Evolutionary conservation across 768 basidiomycete species (phyloP), one percentile per base, ranked within the genome.

Genomic region (Lactarius pseudohatsudake): DNA sequence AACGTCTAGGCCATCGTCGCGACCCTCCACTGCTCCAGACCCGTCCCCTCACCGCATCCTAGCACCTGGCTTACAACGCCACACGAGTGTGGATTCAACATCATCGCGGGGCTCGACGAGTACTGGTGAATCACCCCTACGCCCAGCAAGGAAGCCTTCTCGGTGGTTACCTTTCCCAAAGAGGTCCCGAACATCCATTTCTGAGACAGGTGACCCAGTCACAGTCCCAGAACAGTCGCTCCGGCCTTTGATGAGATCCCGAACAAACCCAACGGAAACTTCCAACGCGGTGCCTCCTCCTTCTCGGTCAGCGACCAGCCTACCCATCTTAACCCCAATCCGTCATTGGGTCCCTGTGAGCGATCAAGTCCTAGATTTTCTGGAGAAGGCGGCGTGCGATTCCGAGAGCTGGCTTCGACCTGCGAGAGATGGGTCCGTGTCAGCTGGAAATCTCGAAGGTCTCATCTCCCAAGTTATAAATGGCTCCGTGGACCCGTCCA

Each of bases 401-500:
- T 7, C 57, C 26, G 58, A 67, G 18, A 15, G 41, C 34, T 32
- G 60, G 20, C 57, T 67, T 16, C 57, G 41, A 15, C 57, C 2
- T 26, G 57, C 62, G 28, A 30, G 0, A 20, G 66, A 67, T 30
- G 66, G 66, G 34, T 26, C 58, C 9, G 66, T 67, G 36, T 67
- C 43, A 7, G 20, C 58, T 13, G 66, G 58, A 13, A 67, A 60
- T 38, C 66, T 67, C 2, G 66, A 67, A 60, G 66, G 66, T 34
- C 36, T 67, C 53, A 22, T 67, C n/a, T 40, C 32, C 26, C 53
- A 58, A 5, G 32, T 26, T 36, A 64, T 67, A 28, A 9, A 3
- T 18, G 58, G 26, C 10, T 45, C 54, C 4, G 41, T 43, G 26
- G 54, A 55, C 43, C 22, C 50, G 20, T 13, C 41, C 5, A 47